Conservation (phyloP, 1,284 basidiomycete species). For the Ceratobasidium sp. region DNA sequence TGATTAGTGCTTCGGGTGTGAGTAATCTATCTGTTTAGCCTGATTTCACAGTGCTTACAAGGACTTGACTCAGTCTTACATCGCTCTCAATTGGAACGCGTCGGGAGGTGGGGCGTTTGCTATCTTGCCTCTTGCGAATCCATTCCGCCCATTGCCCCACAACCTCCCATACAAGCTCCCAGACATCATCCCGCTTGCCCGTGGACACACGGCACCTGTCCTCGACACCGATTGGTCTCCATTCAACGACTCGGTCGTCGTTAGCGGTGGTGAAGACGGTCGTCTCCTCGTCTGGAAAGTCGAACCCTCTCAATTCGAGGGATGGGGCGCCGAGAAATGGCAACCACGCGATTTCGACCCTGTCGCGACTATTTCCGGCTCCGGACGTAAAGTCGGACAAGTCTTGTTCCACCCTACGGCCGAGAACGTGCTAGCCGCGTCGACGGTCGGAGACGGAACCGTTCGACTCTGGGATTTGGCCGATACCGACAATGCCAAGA, state of each 20-base stretch:
- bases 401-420: conserved; percentile 95
- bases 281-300: conserved; percentile 92
- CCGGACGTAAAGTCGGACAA: conserved; percentile 89
- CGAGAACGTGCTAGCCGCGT: conserved; percentile 78
- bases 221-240: conserved; percentile 98
- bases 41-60: conserved; percentile 30
- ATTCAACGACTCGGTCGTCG: conserved; percentile 89
- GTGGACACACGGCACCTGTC: conserved; percentile 78
- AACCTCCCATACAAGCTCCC: conserved; percentile 82
- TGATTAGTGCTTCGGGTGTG: conserved; percentile 86
- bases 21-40: conserved; percentile 57
- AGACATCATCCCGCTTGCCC: conserved; percentile 90
- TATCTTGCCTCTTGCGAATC: conserved; percentile 84
- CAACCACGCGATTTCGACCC: conserved; percentile 86
- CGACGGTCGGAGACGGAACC: conserved; percentile 86
- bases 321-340: conserved; percentile 86
- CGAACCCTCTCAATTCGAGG: conserved; percentile 71
- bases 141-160: conserved; percentile 63
- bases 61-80: conserved; percentile 65
- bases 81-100: conserved; percentile 94
- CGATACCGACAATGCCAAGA: conserved; percentile 66
- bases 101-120: conserved; percentile 96
- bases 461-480: conserved; percentile 93
- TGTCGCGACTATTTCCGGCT: conserved; percentile 73
- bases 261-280: conserved; percentile 92